A percentile compares a stretch with the other conserved stretches of the same genome.
Evolutionary conservation across 768 basidiomycete genomes (phyloP).

Genomic region (Lactifluus subvellereus): DNA sequence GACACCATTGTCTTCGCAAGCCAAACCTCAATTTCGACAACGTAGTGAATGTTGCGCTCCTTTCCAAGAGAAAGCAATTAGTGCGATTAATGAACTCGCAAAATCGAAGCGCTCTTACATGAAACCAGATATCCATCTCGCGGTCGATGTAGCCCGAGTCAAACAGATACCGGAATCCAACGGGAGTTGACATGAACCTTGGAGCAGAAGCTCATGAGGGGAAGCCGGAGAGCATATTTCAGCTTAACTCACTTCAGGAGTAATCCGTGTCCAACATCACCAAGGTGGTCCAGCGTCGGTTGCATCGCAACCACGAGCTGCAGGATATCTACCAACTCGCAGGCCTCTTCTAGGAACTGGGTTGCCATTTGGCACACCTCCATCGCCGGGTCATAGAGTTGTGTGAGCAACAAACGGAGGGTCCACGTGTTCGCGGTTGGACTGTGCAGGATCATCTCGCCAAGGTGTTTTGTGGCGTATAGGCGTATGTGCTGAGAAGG

Average conservation of each 20-base stretch:
- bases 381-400: constrained; percentile 87
- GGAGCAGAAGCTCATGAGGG: neutral
- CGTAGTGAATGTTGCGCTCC: constrained; percentile 93
- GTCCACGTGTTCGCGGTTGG: constrained; percentile 77
- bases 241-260: constrained; percentile 64
- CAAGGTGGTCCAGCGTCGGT: constrained; percentile 92
- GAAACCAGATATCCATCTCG: constrained; percentile 96
- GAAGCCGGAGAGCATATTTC: neutral
- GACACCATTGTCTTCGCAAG: constrained; percentile 71
- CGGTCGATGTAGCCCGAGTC: constrained; percentile 89
- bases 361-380: constrained; percentile 92
- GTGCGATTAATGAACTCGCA: neutral
- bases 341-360: constrained; percentile 82
- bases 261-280: constrained; percentile 84
- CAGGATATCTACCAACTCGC: constrained; percentile 75
- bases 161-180: constrained; percentile 89
- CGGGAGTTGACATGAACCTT: constrained; percentile 91
- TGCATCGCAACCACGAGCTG: constrained; percentile 92
- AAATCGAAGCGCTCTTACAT: constrained; percentile 45
- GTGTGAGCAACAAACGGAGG: constrained; percentile 84
- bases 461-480: constrained; percentile 84
- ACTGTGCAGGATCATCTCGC: constrained; percentile 65
- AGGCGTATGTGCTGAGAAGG: constrained; percentile 68
- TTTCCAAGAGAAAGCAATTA: constrained; percentile 31
- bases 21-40: constrained; percentile 90